phyloP scores from a whole-genome alignment of 176 grass and related monocot species.

The Zizania latifolia region DNA sequence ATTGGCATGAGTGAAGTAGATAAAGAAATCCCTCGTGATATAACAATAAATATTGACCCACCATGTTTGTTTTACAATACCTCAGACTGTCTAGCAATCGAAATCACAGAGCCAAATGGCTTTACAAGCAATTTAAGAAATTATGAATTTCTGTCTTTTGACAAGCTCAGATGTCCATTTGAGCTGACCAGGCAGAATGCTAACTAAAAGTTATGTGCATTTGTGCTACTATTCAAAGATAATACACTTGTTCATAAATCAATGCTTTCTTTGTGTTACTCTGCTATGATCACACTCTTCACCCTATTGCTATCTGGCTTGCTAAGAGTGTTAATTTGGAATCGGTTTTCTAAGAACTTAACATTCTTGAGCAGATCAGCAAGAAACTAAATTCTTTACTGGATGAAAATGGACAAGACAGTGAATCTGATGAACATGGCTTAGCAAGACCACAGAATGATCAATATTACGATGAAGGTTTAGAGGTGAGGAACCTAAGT shows the following conservation, averaged over 20 bases:
- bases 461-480: conserved; percentile 50
- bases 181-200: not conserved
- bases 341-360: not conserved
- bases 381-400: conserved; percentile 45
- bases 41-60: not conserved
- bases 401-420: conserved; percentile 42
- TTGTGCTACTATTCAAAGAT: not conserved
- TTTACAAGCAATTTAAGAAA: not conserved
- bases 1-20: not conserved
- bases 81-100: not conserved
- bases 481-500: conserved; percentile 40
- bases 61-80: not conserved
- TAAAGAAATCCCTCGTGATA: not conserved
- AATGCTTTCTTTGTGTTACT: not conserved
- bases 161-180: not conserved
- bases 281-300: not conserved
- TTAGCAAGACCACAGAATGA: conserved; percentile 19
- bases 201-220: not conserved
- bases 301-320: not conserved
- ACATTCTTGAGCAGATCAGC: conserved; percentile 49
- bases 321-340: not conserved
- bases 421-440: conserved; percentile 44
- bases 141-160: not conserved
- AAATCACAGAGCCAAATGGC: too few species aligned
- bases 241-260: not conserved